Evolutionary conservation across 2,329 filamentous ascomycete species (phyloP).

Genomic region (Byssothecium circinans): DNA sequence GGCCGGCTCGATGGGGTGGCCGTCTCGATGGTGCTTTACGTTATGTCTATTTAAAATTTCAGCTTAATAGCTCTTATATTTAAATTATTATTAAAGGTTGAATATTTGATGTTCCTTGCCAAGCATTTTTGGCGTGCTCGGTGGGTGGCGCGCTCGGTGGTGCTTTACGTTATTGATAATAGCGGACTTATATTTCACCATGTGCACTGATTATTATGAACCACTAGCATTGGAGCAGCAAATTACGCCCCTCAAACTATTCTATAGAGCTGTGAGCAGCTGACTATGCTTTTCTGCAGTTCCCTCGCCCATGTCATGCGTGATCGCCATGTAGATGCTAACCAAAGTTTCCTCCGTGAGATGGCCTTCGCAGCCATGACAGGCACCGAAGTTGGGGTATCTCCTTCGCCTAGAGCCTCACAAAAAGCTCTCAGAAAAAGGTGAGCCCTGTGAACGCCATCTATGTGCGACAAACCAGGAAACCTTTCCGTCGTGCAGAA

Average conservation of each 20-base stretch:
- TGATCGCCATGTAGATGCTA: constrained; percentile 32
- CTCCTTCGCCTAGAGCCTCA: constrained; percentile 37
- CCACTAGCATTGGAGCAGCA: constrained; percentile 31
- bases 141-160: too few relatives aligned
- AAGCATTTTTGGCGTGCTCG: too few relatives aligned
- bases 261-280: constrained; percentile 38
- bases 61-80: too few relatives aligned
- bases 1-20: too few relatives aligned
- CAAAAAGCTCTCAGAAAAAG: constrained; percentile 30
- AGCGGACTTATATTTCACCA: too few relatives aligned
- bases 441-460: constrained; percentile 42
- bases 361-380: constrained; percentile 22
- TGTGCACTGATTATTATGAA: too few relatives aligned
- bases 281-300: constrained; percentile 41
- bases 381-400: constrained; percentile 36
- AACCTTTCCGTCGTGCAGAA: constrained; percentile 39
- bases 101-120: too few relatives aligned
- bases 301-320: constrained; percentile 40
- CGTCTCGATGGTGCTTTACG: too few relatives aligned
- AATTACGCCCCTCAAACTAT: constrained; percentile 25
- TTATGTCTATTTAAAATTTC: too few relatives aligned
- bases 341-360: constrained; percentile 34
- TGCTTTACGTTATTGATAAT: too few relatives aligned
- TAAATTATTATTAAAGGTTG: too few relatives aligned
- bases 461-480: constrained; percentile 41